Evolutionary conservation across 2,329 filamentous ascomycete species (phyloP).

Genomic region (Cercospora sp.): DNA sequence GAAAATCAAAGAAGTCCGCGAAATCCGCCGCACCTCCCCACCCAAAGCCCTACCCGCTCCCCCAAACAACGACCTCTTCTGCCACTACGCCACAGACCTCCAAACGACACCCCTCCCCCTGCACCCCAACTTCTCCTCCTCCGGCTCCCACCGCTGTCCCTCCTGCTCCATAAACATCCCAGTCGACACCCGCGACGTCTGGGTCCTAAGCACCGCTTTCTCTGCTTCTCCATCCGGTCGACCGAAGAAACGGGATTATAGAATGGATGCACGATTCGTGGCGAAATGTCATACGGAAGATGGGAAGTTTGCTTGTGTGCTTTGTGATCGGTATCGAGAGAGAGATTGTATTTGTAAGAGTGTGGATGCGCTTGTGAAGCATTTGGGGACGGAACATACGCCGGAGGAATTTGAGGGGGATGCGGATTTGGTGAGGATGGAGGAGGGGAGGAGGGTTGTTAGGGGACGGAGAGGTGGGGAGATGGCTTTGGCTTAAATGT

Average conservation of each 20-base stretch:
- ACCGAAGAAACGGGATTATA: conserved; percentile 20
- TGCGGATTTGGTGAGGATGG: conserved; percentile 28
- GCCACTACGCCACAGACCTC: conserved; percentile 24
- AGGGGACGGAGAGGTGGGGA: conserved; percentile 18
- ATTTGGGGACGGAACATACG: conserved; percentile 28
- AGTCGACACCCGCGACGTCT: conserved; percentile 29
- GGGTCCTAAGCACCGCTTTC: conserved; percentile 25
- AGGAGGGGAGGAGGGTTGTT: conserved; percentile 18
- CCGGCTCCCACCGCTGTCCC: conserved; percentile 26
- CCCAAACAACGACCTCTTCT: conserved; percentile 22
- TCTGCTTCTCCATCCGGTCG: conserved; percentile 6
- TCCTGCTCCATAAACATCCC: conserved; percentile 26
- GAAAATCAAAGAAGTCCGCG: conserved; percentile 2
- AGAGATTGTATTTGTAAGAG: conserved; percentile 28
- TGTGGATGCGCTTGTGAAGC: conserved; percentile 30
- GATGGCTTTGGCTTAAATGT: conserved; percentile 25
- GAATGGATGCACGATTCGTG: conserved; percentile 28
- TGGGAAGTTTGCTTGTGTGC: conserved; percentile 30
- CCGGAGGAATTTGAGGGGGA: conserved; percentile 31
- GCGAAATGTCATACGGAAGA: conserved; percentile 28
- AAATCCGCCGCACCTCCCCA: neutral
- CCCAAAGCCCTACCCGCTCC: conserved; percentile 24
- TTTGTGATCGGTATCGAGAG: conserved; percentile 25
- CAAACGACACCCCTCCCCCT: conserved; percentile 21
- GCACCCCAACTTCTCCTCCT: conserved; percentile 19